phyloP scores from a whole-genome alignment of 768 basidiomycete genomes.

The Artomyces pyxidatus region DNA sequence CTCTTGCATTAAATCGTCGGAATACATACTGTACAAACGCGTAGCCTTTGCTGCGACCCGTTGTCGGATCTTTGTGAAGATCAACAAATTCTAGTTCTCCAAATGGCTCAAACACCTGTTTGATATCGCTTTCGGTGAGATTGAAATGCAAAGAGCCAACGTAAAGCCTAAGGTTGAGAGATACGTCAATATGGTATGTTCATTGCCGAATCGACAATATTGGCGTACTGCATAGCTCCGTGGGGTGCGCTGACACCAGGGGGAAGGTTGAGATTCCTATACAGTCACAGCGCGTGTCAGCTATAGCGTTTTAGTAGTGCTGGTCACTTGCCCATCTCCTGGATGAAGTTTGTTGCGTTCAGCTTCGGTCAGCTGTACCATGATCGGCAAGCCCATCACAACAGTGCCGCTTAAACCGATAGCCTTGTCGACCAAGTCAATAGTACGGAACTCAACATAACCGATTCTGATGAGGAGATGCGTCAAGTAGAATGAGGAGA shows the following conservation, averaged over 20 bases:
- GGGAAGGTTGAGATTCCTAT: conserved; percentile 71
- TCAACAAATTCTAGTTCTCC: conserved; percentile 98
- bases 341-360: conserved; percentile 88
- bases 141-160: conserved; percentile 97
- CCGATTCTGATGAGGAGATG: conserved; percentile 59
- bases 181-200: conserved; percentile 7
- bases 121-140: conserved; percentile 93
- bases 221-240: conserved; percentile 70
- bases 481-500: neutral
- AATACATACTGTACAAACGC: conserved; percentile 86
- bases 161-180: conserved; percentile 59
- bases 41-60: conserved; percentile 95
- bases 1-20: too few species aligned
- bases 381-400: conserved; percentile 97
- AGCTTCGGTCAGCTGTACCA: conserved; percentile 94
- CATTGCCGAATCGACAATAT: conserved; percentile 19
- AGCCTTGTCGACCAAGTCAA: conserved; percentile 89
- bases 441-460: conserved; percentile 91
- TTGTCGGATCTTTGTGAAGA: conserved; percentile 90
- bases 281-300: too few species aligned
- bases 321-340: conserved; percentile 73
- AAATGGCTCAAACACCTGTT: conserved; percentile 98
- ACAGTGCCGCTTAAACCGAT: conserved; percentile 86
- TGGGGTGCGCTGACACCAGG: conserved; percentile 79
- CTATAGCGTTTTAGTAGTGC: too few species aligned